Base-by-base conservation (phyloP, 2,329 filamentous ascomycete species). In the Trematosphaeria pertusa region DNA sequence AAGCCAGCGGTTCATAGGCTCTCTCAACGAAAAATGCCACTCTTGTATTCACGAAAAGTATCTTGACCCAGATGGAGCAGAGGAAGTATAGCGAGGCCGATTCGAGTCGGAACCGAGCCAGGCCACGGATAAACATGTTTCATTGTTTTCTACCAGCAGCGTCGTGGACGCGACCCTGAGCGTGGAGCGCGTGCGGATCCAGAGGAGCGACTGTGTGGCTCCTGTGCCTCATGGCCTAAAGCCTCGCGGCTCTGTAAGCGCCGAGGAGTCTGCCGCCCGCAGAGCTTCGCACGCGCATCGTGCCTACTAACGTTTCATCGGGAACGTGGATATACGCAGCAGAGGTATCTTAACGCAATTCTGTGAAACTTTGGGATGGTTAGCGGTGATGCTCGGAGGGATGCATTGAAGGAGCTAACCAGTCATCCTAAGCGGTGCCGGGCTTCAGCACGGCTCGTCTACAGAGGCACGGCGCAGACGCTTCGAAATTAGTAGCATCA, bases 201-300 rank as follows among this genome's bases (percentile, higher is more conserved):
- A 28, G 32, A 41, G 30, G 28, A 28, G 33, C 39, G 43, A 39
- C 30, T 48, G 54, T 56, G 47, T 62, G 52, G 57, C 42, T 62
- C 59, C 61, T 64, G 56, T 52, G 58, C 62, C 64, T 58, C 57
- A 62, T 61, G 40, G 50, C 58, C 58, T 67, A 63, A 44, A 43
- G 48, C 51, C 50, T 53, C 54, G 62, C 56, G 51, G 40, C 55
- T 54, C 48, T 55, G 43, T 58, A 62, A 61, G 61, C 64, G 61
- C 64, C 52, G 43, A 43, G 38, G 30, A 15, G 46, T n/a, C 39
- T 47, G 48, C 52, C 44, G 39, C 50, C 50, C 47, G 54, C 41
- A 44, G 22, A 37, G 48, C 39, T 50, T 50, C 43, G 51, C 46
- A 43, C 46, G 49, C 44, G 54, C 51, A 46, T 35, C 35, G 39